phyloP scores from a whole-genome alignment of 192 early-diverging fungal species.

The Borealophlyctis nickersoniae region DNA sequence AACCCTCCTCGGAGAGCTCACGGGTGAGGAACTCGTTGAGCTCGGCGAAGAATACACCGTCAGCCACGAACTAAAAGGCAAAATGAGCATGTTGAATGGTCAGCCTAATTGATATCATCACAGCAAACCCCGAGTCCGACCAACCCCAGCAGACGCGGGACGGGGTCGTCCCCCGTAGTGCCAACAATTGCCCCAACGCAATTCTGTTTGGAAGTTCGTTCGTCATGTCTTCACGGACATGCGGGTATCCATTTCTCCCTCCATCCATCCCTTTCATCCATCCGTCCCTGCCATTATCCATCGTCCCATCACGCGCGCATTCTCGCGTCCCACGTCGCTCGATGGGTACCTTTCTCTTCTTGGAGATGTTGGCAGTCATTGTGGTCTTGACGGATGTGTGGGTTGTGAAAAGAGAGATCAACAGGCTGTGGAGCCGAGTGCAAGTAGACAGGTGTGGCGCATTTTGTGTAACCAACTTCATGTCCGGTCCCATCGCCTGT shows the following conservation, averaged over 20 bases:
- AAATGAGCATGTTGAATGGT: background rate
- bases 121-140: background rate
- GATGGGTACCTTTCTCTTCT: constrained; percentile 65
- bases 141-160: background rate
- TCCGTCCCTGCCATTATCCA: constrained; percentile 4
- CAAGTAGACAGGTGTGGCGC: no score
- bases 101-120: background rate
- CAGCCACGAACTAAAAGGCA: constrained; percentile 87
- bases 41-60: constrained; percentile 99
- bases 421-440: no score
- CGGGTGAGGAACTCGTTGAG: constrained; percentile 99
- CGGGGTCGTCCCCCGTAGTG: background rate
- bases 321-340: background rate
- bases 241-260: background rate
- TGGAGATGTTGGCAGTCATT: constrained; percentile 69
- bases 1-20: constrained; percentile 95
- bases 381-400: no score
- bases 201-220: no score
- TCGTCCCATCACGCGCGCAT: constrained; percentile 3
- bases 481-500: no score
- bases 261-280: background rate
- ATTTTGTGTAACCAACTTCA: no score
- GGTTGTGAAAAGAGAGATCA: no score
- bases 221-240: no score
- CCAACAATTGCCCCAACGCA: background rate